Evolutionary conservation across 345 rosid species (phyloP), one percentile per base, ranked within the genome.

Genomic region (Turnera subulata): DNA sequence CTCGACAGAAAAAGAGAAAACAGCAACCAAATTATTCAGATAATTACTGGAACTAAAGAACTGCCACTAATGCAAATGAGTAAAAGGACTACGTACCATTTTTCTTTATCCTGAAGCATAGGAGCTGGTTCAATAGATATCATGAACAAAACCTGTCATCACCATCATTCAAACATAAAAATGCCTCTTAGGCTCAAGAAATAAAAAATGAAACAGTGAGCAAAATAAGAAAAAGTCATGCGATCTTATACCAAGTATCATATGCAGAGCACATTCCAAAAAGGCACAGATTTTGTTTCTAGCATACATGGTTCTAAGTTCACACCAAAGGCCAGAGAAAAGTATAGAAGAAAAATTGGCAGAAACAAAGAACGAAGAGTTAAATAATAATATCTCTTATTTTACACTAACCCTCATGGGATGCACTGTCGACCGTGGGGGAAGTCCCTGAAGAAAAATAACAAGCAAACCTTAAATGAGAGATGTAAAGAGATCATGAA

Each of bases 61-160:
- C n/a, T n/a, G n/a, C n/a, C 47, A 9, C 22, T 37, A 29, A 8
- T 29, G 35, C 35, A 29, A 8, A 29, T 4, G 65, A 49, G 62
- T 65, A 49, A 20, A 61, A 69, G 19, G 62, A n/a, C n/a, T n/a
- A n/a, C n/a, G 63, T 72, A 92, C 97, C 99, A 93, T 80, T 93
- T 93, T 77, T 93, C 99, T 87, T 93, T 93, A 74, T 93, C 99
- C 76, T 93, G 97, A 21, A 89, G 99, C 99, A 93, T 93, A 17
- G 99, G 99, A 70, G 99, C 96, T 59, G 99, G 97, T 77, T 93
- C 99, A 59, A 75, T 82, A 19, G 94, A 87, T 79, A 93, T 89
- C 99, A 93, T 93, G 75, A 93, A 93, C 67, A 93, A 74, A 58
- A 93, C 98, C 98, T 92, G 70, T 68, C 65, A 64, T 46, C 46